Evolutionary conservation across 2,329 filamentous ascomycete species (phyloP), one percentile per base, ranked within the genome.

Genomic region (Colletotrichum noveboracense): DNA sequence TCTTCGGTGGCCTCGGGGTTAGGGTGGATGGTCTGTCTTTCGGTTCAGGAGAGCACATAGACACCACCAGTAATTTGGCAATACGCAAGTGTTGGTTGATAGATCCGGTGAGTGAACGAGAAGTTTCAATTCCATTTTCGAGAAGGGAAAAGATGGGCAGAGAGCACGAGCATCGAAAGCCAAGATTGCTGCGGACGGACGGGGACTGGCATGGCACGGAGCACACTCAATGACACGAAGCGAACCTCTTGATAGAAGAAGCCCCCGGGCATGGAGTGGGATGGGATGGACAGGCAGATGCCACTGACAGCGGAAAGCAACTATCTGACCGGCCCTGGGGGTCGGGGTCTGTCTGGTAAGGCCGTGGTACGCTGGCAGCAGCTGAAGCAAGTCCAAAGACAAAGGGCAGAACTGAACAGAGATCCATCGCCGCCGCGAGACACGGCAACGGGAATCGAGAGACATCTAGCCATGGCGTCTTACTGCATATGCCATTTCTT

Each of bases 401-500:
- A 43, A 8, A 43, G 38, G 38, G 36, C 34, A 36, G 34, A 36
- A 36, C 34, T 36, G 34, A 36, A 36, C 34, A 36, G 34, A 36
- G 38, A 18, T 48, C 38, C 38, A 18, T 32, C 21, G 30, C 52
- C 21, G 30, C 52, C 55, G 68, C 36, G 69, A 73, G 73, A 75
- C 73, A 75, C 28, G 32, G 62, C 28, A 75, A 72, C 69, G 69
- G 69, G 28, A 62, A 67, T 62, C 32, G 69, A 72, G 69, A 75
- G 69, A 75, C 73, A 75, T 73, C 62, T 56, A 55, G 48, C 62
- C 55, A 72, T 73, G 62, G 62, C 18, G 70, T 67, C 73, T 75
- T 62, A 62, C 68, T 67, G 34, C 72, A 75, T 32, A 58, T 72
- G 62, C 14, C 72, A 66, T 68, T 75, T 56, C 69, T 68, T 73